Percentiles rank a stretch among this genome's conserved stretches.
These are phyloP conservation scores for Trichoderma sp. DNA, from an alignment of 2,329 filamentous ascomycete species.

Conservation along the genomic window DNA sequence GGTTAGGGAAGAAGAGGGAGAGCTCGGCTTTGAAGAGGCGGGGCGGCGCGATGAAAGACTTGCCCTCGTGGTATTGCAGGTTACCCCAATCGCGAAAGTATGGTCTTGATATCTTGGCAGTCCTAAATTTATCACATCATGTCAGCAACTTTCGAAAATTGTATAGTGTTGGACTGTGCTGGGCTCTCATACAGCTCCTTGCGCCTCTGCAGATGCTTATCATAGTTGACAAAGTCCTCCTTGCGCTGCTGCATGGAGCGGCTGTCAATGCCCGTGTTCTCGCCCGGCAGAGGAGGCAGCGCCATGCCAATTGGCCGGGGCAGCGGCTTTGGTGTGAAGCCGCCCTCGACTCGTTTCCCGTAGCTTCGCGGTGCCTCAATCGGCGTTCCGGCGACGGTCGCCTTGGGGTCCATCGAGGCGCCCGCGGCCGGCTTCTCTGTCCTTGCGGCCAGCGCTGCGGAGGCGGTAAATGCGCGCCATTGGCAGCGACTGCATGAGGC, in stretches of 20 bases:
- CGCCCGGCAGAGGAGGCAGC: slow-evolving; percentile 67
- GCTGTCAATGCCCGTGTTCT: slow-evolving; percentile 76
- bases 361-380: slow-evolving; percentile 59
- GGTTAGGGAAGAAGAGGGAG: slow-evolving; percentile 90
- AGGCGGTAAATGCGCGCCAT: slow-evolving; percentile 48
- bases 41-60: slow-evolving; percentile 83
- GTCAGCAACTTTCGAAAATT: not conserved
- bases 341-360: slow-evolving; percentile 49
- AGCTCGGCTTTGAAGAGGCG: slow-evolving; percentile 79
- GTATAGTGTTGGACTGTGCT: not conserved
- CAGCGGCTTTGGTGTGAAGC: slow-evolving; percentile 59
- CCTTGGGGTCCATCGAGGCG: slow-evolving; percentile 38
- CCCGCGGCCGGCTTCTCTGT: slow-evolving; percentile 37
- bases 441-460: slow-evolving; percentile 35
- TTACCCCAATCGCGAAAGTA: slow-evolving; percentile 97
- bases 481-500: slow-evolving; percentile 48
- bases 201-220: slow-evolving; percentile 76
- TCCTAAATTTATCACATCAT: slow-evolving; percentile 42
- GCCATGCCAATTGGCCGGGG: slow-evolving; percentile 78
- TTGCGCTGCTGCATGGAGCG: slow-evolving; percentile 66
- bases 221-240: slow-evolving; percentile 79
- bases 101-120: slow-evolving; percentile 73
- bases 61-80: slow-evolving; percentile 77
- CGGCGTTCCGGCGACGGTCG: slow-evolving; percentile 43
- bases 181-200: slow-evolving; percentile 62